Percentiles rank a stretch among this genome's conserved stretches.
Conservation (phyloP, 2,329 filamentous ascomycete genomes). For the Neonectria faginata region DNA sequence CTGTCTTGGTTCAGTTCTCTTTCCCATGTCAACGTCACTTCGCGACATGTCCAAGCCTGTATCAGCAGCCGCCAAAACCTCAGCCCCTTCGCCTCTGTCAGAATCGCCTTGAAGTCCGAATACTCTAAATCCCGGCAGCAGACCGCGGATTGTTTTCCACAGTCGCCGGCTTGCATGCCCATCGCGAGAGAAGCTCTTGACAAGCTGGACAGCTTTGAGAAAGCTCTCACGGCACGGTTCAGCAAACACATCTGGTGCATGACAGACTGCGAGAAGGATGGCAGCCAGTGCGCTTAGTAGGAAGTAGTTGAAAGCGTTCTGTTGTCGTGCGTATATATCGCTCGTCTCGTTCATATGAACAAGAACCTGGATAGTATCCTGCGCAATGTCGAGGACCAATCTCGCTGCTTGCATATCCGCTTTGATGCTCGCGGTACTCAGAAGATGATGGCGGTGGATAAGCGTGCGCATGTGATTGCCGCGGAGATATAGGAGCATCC, state of each 20-base stretch:
- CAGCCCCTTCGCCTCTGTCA: slow-evolving; percentile 9
- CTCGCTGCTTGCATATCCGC: slow-evolving; percentile 51
- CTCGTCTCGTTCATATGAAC: slow-evolving; percentile 45
- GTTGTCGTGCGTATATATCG: slow-evolving; percentile 46
- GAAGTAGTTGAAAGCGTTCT: slow-evolving; percentile 47
- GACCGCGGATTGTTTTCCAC: slow-evolving; percentile 52
- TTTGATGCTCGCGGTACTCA: slow-evolving; percentile 53
- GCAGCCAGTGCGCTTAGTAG: slow-evolving; percentile 46
- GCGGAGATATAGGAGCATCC: slow-evolving; percentile 57
- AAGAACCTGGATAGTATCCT: slow-evolving; percentile 45
- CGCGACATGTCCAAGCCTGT: neutral
- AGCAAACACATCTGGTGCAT: slow-evolving; percentile 57
- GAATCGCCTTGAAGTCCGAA: slow-evolving; percentile 41
- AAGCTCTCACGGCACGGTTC: slow-evolving; percentile 51
- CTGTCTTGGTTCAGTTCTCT: slow-evolving; percentile 4
- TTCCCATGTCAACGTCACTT: neutral
- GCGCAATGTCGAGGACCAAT: slow-evolving; percentile 51
- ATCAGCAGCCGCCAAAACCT: neutral
- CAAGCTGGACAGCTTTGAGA: slow-evolving; percentile 47
- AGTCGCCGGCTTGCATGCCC: slow-evolving; percentile 49
- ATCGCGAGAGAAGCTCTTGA: slow-evolving; percentile 49
- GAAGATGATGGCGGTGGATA: slow-evolving; percentile 57
- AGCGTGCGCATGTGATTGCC: slow-evolving; percentile 60
- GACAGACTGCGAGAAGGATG: slow-evolving; percentile 54
- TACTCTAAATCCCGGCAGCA: slow-evolving; percentile 48